Conservation (phyloP, 1,284 basidiomycete species). For the Somion occarium region DNA sequence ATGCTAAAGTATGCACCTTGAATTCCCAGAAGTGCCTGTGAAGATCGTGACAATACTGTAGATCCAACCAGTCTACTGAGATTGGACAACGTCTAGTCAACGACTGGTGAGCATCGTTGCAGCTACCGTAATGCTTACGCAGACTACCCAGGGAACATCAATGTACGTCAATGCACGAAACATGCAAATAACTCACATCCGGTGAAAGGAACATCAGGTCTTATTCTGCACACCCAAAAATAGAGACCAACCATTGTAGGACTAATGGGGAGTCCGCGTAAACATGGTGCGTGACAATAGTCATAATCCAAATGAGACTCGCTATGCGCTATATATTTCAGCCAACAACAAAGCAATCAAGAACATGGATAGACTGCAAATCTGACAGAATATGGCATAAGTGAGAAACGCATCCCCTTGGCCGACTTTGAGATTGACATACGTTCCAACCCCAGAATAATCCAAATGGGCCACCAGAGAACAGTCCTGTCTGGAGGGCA, state of each 20-base stretch:
- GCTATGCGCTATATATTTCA: constrained; percentile 58
- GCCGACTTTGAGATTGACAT: too few species aligned
- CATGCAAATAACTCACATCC: constrained; percentile 38
- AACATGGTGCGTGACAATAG: too few species aligned
- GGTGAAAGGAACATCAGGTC: constrained; percentile 47
- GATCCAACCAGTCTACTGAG: constrained; percentile 54
- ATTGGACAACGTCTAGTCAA: too few species aligned
- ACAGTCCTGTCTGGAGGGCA: constrained; percentile 51
- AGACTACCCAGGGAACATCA: too few species aligned
- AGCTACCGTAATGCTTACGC: too few species aligned
- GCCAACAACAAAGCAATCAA: constrained; percentile 52
- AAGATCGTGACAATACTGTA: constrained; percentile 59
- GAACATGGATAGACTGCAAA: constrained; percentile 58
- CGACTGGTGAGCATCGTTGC: not conserved
- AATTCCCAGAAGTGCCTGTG: constrained; percentile 56
- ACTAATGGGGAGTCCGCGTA: too few species aligned
- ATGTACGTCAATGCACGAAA: too few species aligned
- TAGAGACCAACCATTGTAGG: constrained; percentile 57
- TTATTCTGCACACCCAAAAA: constrained; percentile 65
- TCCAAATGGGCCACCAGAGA: constrained; percentile 55
- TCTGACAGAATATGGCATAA: too few species aligned
- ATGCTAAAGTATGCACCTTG: too few species aligned
- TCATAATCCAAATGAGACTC: too few species aligned
- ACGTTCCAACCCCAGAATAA: constrained; percentile 68
- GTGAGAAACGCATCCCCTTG: too few species aligned